Evolutionary conservation across 2,329 filamentous ascomycete species (phyloP), one percentile per base, ranked within the genome.

Genomic region (Epichloe sylvatica): DNA sequence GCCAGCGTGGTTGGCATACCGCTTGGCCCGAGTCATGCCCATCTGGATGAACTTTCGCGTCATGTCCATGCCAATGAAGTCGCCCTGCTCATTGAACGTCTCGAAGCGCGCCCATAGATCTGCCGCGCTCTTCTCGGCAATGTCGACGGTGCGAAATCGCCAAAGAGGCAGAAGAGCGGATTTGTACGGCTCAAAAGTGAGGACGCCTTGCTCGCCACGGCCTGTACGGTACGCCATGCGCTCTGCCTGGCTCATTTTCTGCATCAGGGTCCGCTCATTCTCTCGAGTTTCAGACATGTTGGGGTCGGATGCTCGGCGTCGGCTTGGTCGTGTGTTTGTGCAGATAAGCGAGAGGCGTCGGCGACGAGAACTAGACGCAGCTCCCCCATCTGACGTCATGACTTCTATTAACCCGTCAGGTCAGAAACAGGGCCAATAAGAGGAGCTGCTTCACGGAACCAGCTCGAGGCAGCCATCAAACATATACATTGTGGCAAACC

Each of bases 61-160:
- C 45, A 39, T 47, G 36, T 39, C 36, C 45, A 40, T 47, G 45
- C 45, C 45, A 12, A 47, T 25, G 33, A 47, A 46, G 17, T 46
- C 45, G 13, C 45, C 45, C 35, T 46, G 19, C 8, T 39, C 17
- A 21, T 39, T 13, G 30, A 39, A 46, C 11, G 13, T 8, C 45
- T 39, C 45, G 36, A 46, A 46, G 19, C 45, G 35, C 35, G 15
- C 33, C 45, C 45, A 39, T 13, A 46, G 45, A 30, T 39, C 23
- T 7, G 35, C 45, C 5, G 45, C 35, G 36, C 45, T 46, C 36
- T 38, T 25, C 3, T 8, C 8, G n/a, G 45, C 45, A 15, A 39
- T 8, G 35, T 19, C 19, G 13, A 4, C 19, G 35, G 45, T 46
- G 21, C 34, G 45, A 19, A 46, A 39, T 5, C 34, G 35, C 45